Percentiles rank a stretch among this genome's conserved stretches.
phyloP scores from a whole-genome alignment of 2,329 filamentous ascomycete genomes.

The Calonectria hongkongensis region DNA sequence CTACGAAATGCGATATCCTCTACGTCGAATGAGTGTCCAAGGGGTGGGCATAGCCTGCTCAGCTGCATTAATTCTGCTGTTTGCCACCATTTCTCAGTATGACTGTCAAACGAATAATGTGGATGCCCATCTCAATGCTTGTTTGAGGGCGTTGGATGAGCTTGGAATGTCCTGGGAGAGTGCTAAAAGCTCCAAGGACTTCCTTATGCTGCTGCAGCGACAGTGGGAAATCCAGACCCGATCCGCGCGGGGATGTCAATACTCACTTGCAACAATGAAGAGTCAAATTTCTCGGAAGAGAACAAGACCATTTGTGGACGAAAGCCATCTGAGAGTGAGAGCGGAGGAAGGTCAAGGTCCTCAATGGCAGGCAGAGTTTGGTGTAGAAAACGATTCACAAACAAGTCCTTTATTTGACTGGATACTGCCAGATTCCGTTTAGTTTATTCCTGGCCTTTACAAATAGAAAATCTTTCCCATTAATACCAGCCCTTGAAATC shows the following conservation, averaged over 20 bases:
- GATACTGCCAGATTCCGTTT: neutral
- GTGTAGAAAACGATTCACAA: neutral
- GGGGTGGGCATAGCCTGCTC: constrained; percentile 42
- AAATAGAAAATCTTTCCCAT: too few species aligned
- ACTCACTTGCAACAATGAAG: constrained; percentile 4
- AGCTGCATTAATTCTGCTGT: constrained; percentile 33
- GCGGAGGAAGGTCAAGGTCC: constrained; percentile 13
- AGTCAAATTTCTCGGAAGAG: constrained; percentile 42
- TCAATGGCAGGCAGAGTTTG: constrained; percentile 31
- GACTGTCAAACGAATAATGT: constrained; percentile 32
- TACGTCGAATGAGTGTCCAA: constrained; percentile 47
- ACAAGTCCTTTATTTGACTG: neutral
- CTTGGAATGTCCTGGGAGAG: constrained; percentile 49
- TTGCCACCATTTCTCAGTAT: constrained; percentile 50
- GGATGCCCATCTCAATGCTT: constrained; percentile 45
- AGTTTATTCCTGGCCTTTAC: neutral
- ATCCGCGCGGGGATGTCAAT: constrained; percentile 29
- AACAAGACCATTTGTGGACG: constrained; percentile 34
- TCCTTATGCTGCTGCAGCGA: constrained; percentile 48
- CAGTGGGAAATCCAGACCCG: constrained; percentile 44
- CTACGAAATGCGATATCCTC: constrained; percentile 43
- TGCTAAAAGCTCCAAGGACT: constrained; percentile 49
- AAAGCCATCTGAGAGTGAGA: neutral
- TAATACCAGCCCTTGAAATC: too few species aligned
- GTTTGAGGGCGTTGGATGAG: constrained; percentile 52